Percentiles rank a stretch among this genome's conserved stretches.
These are phyloP conservation scores for Saccharomycopsis fermentans DNA, from an alignment of 805 yeast genomes.

Conservation along the genomic window DNA sequence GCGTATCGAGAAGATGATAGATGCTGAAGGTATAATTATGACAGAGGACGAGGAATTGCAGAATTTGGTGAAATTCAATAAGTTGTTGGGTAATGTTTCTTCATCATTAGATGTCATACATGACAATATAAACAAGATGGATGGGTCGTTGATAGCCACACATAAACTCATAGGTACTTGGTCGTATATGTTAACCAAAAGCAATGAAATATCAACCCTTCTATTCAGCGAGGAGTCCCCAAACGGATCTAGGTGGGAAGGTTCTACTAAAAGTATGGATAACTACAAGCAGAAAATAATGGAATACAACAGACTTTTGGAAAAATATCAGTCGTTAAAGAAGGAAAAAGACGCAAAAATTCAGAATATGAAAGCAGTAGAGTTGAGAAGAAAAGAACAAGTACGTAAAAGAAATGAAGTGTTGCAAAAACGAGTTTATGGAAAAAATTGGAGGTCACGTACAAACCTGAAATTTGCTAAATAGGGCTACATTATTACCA, in stretches of 20 bases:
- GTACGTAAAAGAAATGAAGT: conserved; percentile 10
- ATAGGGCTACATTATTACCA: background rate
- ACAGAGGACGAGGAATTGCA: conserved; percentile 4
- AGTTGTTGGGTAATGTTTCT: background rate
- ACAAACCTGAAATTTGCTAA: background rate
- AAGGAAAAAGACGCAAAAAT: conserved; percentile 7
- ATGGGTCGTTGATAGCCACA: conserved; percentile 11
- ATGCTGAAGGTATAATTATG: background rate
- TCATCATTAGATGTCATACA: conserved; percentile 1
- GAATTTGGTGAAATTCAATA: conserved; percentile 8
- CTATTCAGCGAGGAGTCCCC: conserved; percentile 5
- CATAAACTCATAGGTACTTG: conserved; percentile 16
- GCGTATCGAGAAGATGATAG: background rate
- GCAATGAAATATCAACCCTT: conserved; percentile 13
- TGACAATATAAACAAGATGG: conserved; percentile 10
- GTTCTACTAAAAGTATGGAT: conserved; percentile 9
- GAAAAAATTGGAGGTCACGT: conserved; percentile 8
- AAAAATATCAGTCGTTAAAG: conserved; percentile 10
- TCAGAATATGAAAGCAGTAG: conserved; percentile 2
- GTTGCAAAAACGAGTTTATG: conserved; percentile 15
- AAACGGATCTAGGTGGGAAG: conserved; percentile 13
- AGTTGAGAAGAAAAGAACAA: conserved; percentile 6
- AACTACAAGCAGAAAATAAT: conserved; percentile 3
- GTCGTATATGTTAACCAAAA: conserved; percentile 16
- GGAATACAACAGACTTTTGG: conserved; percentile 7